Evolutionary conservation across 139 green algal species (phyloP).

Genomic region (Trebouxia sp.): DNA sequence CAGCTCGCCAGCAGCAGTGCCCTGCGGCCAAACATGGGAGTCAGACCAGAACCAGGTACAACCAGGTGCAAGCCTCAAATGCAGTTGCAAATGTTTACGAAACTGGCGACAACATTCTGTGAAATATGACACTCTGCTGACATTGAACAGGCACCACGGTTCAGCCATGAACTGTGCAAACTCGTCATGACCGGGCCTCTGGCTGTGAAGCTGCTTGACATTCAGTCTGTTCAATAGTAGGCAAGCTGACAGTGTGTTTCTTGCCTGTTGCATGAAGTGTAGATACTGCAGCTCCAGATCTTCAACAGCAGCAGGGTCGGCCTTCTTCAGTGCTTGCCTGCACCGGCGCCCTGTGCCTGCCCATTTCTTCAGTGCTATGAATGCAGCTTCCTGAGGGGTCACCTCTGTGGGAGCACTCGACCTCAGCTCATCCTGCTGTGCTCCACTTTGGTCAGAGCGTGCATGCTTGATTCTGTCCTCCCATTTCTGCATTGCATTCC

Average conservation of each 20-base stretch:
- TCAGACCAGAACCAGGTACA: too few species aligned
- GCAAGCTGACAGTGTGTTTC: too few species aligned
- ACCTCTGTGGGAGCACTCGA: not conserved
- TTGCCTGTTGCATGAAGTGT: conserved; percentile 19
- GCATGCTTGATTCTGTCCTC: conserved; percentile 44
- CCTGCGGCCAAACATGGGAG: conserved; percentile 7
- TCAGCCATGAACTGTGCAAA: not conserved
- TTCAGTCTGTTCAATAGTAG: too few species aligned
- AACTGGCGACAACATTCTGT: too few species aligned
- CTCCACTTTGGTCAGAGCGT: not conserved
- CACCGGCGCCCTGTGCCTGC: conserved; percentile 35
- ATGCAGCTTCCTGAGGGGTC: conserved; percentile 17
- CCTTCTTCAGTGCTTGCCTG: conserved; percentile 41
- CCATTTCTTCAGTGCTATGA: conserved; percentile 42
- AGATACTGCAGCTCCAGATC: conserved; percentile 41
- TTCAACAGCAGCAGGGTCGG: conserved; percentile 19
- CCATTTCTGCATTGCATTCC: conserved; percentile 59
- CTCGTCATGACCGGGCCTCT: too few species aligned
- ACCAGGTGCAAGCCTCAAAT: not conserved
- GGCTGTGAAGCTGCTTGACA: too few species aligned
- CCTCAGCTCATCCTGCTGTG: conserved; percentile 20
- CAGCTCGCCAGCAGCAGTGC: conserved; percentile 26
- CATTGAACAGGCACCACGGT: too few species aligned
- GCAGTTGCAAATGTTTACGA: too few species aligned
- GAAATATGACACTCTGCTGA: too few species aligned